phyloP scores from a whole-genome alignment of 176 grass and related monocot genomes.

The Musa troglodytarum region DNA sequence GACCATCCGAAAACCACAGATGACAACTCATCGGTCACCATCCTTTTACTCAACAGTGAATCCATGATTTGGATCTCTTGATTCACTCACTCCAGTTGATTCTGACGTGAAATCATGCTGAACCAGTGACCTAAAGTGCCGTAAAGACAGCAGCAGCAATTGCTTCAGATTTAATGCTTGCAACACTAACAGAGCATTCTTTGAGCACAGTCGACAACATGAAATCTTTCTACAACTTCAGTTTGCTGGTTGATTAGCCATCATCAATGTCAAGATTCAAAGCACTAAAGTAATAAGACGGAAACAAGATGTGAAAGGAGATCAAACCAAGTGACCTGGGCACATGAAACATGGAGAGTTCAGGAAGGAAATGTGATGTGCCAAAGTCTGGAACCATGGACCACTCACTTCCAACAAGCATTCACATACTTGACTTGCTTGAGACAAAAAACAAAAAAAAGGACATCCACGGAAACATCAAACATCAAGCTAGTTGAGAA shows the following conservation, averaged over 20 bases:
- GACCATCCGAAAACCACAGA: background rate
- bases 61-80: background rate
- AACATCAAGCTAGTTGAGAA: background rate
- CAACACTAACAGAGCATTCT: background rate
- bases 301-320: no score
- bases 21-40: background rate
- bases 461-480: background rate
- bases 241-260: background rate
- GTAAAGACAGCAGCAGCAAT: background rate
- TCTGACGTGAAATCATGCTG: no score
- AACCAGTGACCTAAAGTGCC: background rate
- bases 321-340: no score
- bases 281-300: no score
- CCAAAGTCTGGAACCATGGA: background rate
- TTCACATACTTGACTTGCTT: background rate
- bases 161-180: background rate
- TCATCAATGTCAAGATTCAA: no score
- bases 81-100: background rate
- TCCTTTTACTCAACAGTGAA: background rate
- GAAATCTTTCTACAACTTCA: background rate
- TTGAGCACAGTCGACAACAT: background rate
- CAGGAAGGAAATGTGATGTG: background rate
- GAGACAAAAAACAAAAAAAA: background rate
- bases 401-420: background rate
- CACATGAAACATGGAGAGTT: background rate